Base-by-base conservation (phyloP, 139 green algal genomes). In the Chlamydomonas incerta region DNA sequence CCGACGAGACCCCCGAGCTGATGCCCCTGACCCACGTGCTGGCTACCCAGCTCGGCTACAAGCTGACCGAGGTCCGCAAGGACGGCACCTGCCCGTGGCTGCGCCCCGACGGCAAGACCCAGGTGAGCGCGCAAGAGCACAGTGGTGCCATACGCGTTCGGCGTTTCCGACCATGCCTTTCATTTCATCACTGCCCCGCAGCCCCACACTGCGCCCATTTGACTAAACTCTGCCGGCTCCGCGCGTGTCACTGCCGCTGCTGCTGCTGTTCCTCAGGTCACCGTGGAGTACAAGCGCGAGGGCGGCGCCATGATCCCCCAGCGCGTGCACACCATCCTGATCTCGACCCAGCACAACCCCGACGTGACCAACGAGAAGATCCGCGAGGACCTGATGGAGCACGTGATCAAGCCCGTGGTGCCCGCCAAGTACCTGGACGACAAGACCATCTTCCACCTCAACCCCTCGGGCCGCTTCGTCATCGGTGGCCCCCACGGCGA, bases 401-500 rank as follows among this genome's bases (percentile, higher is more conserved):
- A 99, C 74, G 98, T 99, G 31, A 99, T 99, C 93, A 99, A 99
- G 97, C 94, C 96, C 20, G 98, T 99, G 26, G 96, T 99, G 47
- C 96, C 97, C 18, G 95, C 87, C 24, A 97, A 99, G 93, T 99
- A 99, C 93, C 81, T 99, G 62, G 98, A 99, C 87, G 96, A 99
- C 87, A 97, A 99, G 65, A 99, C 98, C 88, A 99, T 99, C 93
- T 99, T 98, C 97, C 98, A 99, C 92, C 92, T 99, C 41, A 99
- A 99, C 94, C 98, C 98, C 67, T 98, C 95, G 17, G 97, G 96
- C 69, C 95, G 98, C 76, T 99, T 99, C 87, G 95, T 99, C 66
- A 99, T 99, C 72, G 98, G 98, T 68, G 98, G 98, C 23, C 98
- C 98, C 10, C 96, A 99, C 88, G 98, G 97, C 72, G 98, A 99